These are phyloP conservation scores for Amaranthus cruentus DNA, from an alignment of 148 eudicot species.

Conservation along the genomic window DNA sequence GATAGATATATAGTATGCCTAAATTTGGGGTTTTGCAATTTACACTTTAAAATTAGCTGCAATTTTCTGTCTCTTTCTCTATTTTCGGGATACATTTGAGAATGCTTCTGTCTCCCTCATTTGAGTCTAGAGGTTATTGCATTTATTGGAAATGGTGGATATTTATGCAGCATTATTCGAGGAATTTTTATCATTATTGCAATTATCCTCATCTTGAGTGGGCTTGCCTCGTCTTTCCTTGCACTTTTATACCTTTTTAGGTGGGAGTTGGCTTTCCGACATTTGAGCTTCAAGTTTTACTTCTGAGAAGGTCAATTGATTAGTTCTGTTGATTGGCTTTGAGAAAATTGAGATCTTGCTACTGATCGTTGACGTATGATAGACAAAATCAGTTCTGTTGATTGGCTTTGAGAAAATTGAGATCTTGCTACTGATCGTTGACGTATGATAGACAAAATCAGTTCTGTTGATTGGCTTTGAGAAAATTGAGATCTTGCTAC, in stretches of 20 bases:
- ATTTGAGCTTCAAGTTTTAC: background rate
- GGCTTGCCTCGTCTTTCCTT: background rate
- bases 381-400: background rate
- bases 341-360: background rate
- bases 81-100: background rate
- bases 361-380: background rate
- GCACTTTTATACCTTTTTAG: background rate
- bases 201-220: background rate
- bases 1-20: background rate
- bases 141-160: background rate
- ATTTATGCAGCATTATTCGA: background rate
- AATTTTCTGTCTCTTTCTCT: background rate
- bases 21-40: background rate
- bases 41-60: no score
- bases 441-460: no score
- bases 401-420: background rate
- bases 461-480: background rate
- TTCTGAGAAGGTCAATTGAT: background rate
- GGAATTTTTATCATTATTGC: background rate
- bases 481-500: background rate
- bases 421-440: background rate
- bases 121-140: slow-evolving; percentile 2
- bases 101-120: slow-evolving; percentile 3
- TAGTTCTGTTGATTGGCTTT: background rate
- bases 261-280: background rate